A percentile compares a stretch with the other conserved stretches of the same genome.
Conservation (phyloP, 179 eudicot species). For the Pouteria campechiana region DNA sequence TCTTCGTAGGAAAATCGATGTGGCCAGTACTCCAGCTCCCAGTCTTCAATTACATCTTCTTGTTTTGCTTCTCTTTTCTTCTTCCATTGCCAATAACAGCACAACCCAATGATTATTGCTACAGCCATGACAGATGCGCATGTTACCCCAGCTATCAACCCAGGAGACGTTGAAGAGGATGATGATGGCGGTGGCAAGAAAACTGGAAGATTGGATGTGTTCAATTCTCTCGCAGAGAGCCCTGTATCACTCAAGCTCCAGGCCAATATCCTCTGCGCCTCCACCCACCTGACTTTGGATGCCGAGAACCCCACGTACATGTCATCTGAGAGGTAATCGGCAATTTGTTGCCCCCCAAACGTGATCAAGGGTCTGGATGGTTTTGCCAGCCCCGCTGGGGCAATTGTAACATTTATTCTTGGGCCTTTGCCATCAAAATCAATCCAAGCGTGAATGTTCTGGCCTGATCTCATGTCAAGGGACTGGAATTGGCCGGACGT, state of each 20-base stretch:
- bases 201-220: slow-evolving; percentile 29
- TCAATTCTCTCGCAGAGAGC: slow-evolving; percentile 23
- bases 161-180: slow-evolving; percentile 14
- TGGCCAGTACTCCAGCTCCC: slow-evolving; percentile 53
- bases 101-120: background rate
- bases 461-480: slow-evolving; percentile 29
- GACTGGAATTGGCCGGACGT: slow-evolving; percentile 4
- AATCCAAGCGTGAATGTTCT: slow-evolving; percentile 43
- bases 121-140: slow-evolving; percentile 3
- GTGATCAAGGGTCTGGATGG: slow-evolving; percentile 21
- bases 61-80: background rate
- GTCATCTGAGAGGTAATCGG: slow-evolving; percentile 14
- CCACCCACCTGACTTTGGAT: slow-evolving; percentile 32
- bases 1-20: slow-evolving; percentile 37
- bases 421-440: slow-evolving; percentile 26
- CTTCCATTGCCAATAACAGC: slow-evolving; percentile 26
- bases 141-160: slow-evolving; percentile 25
- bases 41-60: slow-evolving; percentile 36
- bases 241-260: slow-evolving; percentile 48
- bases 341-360: slow-evolving; percentile 13
- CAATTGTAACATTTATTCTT: slow-evolving; percentile 33
- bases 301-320: slow-evolving; percentile 47
- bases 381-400: slow-evolving; percentile 22
- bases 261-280: slow-evolving; percentile 30
- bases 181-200: slow-evolving; percentile 3